These are phyloP conservation scores for Gryganskiella cystojenkinii DNA, from an alignment of 192 early-diverging fungal genomes.

Conservation along the genomic window DNA sequence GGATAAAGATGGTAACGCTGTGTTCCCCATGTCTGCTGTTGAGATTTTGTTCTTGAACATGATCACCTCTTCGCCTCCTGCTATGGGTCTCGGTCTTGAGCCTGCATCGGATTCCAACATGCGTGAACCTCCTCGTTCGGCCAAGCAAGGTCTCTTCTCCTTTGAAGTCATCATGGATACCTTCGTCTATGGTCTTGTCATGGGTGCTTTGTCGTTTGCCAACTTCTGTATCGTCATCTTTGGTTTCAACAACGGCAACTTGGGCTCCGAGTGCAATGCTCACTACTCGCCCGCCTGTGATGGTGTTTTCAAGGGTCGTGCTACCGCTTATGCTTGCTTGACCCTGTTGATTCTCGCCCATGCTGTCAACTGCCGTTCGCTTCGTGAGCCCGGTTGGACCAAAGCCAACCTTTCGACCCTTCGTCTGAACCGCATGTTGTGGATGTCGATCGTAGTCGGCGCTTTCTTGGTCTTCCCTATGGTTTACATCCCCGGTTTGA, in stretches of 20 bases:
- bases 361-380: slow-evolving; percentile 81
- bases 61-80: slow-evolving; percentile 79
- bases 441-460: slow-evolving; percentile 63
- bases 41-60: slow-evolving; percentile 86
- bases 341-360: slow-evolving; percentile 79
- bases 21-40: slow-evolving; percentile 81
- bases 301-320: slow-evolving; percentile 77
- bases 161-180: slow-evolving; percentile 74
- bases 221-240: slow-evolving; percentile 74
- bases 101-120: slow-evolving; percentile 70
- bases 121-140: slow-evolving; percentile 76
- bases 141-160: slow-evolving; percentile 74
- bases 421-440: slow-evolving; percentile 51
- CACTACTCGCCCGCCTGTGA: slow-evolving; percentile 57
- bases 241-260: slow-evolving; percentile 69
- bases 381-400: slow-evolving; percentile 69
- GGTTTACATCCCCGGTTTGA: slow-evolving; percentile 45
- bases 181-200: slow-evolving; percentile 72
- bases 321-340: slow-evolving; percentile 75
- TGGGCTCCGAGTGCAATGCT: slow-evolving; percentile 65
- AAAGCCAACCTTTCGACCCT: slow-evolving; percentile 18
- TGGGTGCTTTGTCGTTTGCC: slow-evolving; percentile 70
- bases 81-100: slow-evolving; percentile 81
- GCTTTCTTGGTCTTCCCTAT: slow-evolving; percentile 51
- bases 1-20: slow-evolving; percentile 64